A percentile compares a stretch with the other conserved stretches of the same genome.
Conservation (phyloP, 1,139 yeast genomes). For the Suhomyces taliae region DNA sequence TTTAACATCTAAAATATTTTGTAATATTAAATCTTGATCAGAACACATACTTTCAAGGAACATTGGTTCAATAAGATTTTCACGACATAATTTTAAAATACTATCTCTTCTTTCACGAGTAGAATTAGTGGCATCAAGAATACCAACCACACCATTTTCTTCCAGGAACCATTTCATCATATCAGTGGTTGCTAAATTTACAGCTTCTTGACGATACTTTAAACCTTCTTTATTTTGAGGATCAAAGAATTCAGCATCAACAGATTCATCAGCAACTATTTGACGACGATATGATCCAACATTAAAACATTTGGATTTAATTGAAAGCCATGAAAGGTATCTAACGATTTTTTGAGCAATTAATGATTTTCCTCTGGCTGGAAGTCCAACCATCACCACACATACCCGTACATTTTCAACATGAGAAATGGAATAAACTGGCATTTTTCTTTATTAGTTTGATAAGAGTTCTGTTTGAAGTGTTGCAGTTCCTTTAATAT, state of each 20-base stretch:
- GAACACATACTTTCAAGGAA: conserved; percentile 92
- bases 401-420: conserved; percentile 71
- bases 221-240: conserved; percentile 64
- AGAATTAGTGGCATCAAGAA: conserved; percentile 85
- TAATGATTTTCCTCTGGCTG: conserved; percentile 74
- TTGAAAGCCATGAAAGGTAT: conserved; percentile 88
- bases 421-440: conserved; percentile 72
- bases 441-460: conserved; percentile 39
- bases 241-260: conserved; percentile 76
- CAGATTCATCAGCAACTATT: conserved; percentile 31
- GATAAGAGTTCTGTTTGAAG: too few relatives aligned
- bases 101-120: conserved; percentile 69
- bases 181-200: conserved; percentile 70
- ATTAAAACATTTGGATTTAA: conserved; percentile 83
- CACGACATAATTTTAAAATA: conserved; percentile 63
- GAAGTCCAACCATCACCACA: conserved; percentile 75
- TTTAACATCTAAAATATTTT: conserved; percentile 82
- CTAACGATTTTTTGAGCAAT: conserved; percentile 84
- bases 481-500: too few relatives aligned
- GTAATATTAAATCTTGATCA: conserved; percentile 72
- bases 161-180: conserved; percentile 86
- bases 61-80: conserved; percentile 78
- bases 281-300: conserved; percentile 83
- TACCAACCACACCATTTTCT: conserved; percentile 85
- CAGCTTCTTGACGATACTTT: conserved; percentile 65